Conservation (phyloP, 2,329 filamentous ascomycete species). For the Xylaria polymorpha region DNA sequence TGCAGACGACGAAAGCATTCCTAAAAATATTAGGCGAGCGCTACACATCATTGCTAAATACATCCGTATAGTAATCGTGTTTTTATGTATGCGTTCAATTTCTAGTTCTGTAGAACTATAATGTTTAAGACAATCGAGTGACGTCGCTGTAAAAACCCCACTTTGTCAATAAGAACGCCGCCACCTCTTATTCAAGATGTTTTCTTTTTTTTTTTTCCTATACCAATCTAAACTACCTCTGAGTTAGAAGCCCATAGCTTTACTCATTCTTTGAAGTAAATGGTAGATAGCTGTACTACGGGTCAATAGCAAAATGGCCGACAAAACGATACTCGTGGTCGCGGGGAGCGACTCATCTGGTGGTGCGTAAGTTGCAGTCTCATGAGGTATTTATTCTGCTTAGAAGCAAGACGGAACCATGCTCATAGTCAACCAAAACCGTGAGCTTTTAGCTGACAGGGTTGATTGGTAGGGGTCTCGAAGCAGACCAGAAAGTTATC, state of each 20-base stretch:
- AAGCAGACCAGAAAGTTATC: constrained; percentile 95
- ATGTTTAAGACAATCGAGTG: constrained; percentile 21
- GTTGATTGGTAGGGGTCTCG: constrained; percentile 76
- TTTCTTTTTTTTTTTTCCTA: background rate
- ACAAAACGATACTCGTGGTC: constrained; percentile 76
- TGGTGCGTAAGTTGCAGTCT: constrained; percentile 72
- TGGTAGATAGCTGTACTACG: constrained; percentile 1
- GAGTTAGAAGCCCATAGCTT: background rate
- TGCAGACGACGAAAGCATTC: background rate
- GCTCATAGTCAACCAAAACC: background rate
- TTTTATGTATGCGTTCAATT: background rate
- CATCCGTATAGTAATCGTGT: background rate
- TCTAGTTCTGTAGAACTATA: constrained; percentile 16
- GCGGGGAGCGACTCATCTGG: constrained; percentile 92
- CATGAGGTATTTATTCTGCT: constrained; percentile 17
- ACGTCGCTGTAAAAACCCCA: constrained; percentile 32
- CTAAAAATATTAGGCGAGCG: background rate
- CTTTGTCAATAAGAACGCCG: constrained; percentile 25
- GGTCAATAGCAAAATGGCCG: constrained; percentile 49
- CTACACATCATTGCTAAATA: background rate
- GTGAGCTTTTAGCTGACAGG: background rate
- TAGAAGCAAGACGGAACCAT: background rate
- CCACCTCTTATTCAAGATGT: constrained; percentile 9
- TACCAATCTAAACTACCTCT: background rate
- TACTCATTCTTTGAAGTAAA: background rate